Percentiles rank a stretch among this genome's conserved stretches.
phyloP scores from a whole-genome alignment of 2,329 filamentous ascomycete genomes.

The Scytalidium sp. region DNA sequence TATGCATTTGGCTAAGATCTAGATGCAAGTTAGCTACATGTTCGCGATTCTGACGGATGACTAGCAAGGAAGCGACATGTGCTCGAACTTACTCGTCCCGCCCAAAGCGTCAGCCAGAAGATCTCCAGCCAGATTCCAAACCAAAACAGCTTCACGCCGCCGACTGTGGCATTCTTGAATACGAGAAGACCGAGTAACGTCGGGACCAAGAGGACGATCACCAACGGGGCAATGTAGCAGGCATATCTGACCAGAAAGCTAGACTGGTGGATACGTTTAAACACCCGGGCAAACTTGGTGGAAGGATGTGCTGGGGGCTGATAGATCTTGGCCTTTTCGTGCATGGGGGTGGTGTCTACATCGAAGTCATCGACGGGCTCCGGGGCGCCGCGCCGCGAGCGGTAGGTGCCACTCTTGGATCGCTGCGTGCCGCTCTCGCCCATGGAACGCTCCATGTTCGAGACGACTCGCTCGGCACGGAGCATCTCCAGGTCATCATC shows the following conservation, averaged over 20 bases:
- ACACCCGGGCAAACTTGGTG: constrained; percentile 58
- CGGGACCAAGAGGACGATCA: constrained; percentile 63
- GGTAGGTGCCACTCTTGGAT: constrained; percentile 32
- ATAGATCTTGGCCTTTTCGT: constrained; percentile 64
- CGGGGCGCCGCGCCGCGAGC: constrained; percentile 41
- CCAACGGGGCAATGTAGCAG: constrained; percentile 66
- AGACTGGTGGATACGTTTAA: constrained; percentile 63
- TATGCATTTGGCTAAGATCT: constrained; percentile 62
- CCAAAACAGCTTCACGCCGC: constrained; percentile 79
- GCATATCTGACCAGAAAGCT: constrained; percentile 67
- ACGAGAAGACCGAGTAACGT: constrained; percentile 61
- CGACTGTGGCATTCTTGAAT: constrained; percentile 59
- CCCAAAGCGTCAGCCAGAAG: constrained; percentile 89
- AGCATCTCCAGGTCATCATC: constrained; percentile 66
- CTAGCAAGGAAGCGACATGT: constrained; percentile 1
- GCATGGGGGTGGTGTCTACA: constrained; percentile 58
- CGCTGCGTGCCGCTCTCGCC: constrained; percentile 29
- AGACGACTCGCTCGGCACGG: constrained; percentile 59
- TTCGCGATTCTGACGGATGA: too few species aligned
- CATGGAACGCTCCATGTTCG: constrained; percentile 15
- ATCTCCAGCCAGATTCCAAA: constrained; percentile 96
- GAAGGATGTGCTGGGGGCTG: constrained; percentile 61
- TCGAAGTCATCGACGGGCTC: constrained; percentile 58
- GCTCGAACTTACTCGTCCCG: constrained; percentile 49
- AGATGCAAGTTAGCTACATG: too few species aligned